A percentile compares a stretch with the other conserved stretches of the same genome.
Evolutionary conservation across 2,329 filamentous ascomycete genomes (phyloP).

Genomic region (Fusarium cyanostomum): DNA sequence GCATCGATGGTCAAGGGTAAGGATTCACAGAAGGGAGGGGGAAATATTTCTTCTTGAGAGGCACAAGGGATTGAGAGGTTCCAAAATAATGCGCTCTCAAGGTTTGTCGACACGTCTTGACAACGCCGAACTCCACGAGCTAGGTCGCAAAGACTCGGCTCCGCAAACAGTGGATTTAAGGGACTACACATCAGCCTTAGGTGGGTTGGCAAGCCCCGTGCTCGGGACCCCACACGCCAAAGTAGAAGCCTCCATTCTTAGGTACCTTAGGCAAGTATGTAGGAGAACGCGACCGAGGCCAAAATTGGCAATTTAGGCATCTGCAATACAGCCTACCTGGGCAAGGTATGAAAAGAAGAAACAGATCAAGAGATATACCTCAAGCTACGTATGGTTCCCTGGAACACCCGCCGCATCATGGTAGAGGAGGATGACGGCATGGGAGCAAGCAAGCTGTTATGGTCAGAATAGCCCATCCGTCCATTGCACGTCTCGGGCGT

Average conservation of each 20-base stretch:
- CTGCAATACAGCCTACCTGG: background rate
- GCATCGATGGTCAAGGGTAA: slow-evolving; percentile 1
- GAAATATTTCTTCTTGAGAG: background rate
- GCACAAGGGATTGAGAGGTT: background rate
- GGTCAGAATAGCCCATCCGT: slow-evolving; percentile 16
- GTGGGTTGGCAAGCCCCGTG: slow-evolving; percentile 17
- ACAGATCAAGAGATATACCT: background rate
- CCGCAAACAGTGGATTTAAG: slow-evolving; percentile 3
- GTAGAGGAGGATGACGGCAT: background rate
- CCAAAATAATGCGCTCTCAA: background rate
- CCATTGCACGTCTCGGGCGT: slow-evolving; percentile 30
- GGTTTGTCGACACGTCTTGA: background rate
- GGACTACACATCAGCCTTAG: slow-evolving; percentile 6
- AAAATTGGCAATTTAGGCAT: background rate
- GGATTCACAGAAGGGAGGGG: background rate
- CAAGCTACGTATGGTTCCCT: background rate
- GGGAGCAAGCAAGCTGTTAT: background rate
- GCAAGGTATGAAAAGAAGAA: background rate
- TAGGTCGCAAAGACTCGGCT: slow-evolving; percentile 8
- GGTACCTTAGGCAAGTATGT: no score
- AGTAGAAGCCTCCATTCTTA: no score
- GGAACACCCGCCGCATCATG: background rate
- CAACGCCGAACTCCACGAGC: background rate
- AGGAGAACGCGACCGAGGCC: background rate
- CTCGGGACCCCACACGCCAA: slow-evolving; percentile 15